phyloP scores from a whole-genome alignment of 2,329 filamentous ascomycete species.

The Septoria petroselini region DNA sequence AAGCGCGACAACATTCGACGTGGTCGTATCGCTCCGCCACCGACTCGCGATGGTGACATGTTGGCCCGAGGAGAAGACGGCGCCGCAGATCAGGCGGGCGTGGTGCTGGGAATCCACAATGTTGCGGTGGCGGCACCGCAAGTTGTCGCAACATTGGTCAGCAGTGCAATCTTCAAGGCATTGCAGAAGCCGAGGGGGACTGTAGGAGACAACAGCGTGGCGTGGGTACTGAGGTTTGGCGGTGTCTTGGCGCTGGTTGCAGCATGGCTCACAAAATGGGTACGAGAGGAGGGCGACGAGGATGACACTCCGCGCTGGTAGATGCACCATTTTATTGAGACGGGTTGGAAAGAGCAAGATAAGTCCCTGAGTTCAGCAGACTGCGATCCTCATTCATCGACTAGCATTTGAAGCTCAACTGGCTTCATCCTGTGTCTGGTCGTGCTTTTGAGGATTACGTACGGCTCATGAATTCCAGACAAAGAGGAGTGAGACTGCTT shows the following conservation, averaged over 20 bases:
- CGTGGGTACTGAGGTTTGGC: slow-evolving; percentile 80
- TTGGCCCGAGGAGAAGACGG: slow-evolving; percentile 50
- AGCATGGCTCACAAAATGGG: slow-evolving; percentile 44
- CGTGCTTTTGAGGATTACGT: too few relatives aligned
- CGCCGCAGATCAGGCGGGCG: slow-evolving; percentile 73
- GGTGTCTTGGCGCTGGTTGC: slow-evolving; percentile 75
- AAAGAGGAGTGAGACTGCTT: too few relatives aligned
- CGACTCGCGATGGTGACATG: slow-evolving; percentile 37
- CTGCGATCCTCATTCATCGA: too few relatives aligned
- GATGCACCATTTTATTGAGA: neutral
- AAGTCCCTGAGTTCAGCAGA: too few relatives aligned
- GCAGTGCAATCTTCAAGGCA: slow-evolving; percentile 76
- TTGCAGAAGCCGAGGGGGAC: slow-evolving; percentile 83
- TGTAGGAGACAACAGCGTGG: slow-evolving; percentile 81
- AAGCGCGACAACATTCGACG: slow-evolving; percentile 69
- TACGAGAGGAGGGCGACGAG: slow-evolving; percentile 23
- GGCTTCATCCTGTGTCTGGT: too few relatives aligned
- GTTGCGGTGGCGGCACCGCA: slow-evolving; percentile 90
- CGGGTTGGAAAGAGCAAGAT: neutral
- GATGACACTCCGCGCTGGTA: slow-evolving; percentile 18
- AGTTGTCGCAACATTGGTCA: slow-evolving; percentile 81
- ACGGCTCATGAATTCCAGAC: too few relatives aligned
- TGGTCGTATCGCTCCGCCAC: slow-evolving; percentile 44
- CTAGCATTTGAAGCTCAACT: too few relatives aligned
- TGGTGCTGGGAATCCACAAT: slow-evolving; percentile 93